A percentile compares a stretch with the other conserved stretches of the same genome.
phyloP scores from a whole-genome alignment of 495 filamentous ascomycete genomes.

The Talaromyces trachyspermus region DNA sequence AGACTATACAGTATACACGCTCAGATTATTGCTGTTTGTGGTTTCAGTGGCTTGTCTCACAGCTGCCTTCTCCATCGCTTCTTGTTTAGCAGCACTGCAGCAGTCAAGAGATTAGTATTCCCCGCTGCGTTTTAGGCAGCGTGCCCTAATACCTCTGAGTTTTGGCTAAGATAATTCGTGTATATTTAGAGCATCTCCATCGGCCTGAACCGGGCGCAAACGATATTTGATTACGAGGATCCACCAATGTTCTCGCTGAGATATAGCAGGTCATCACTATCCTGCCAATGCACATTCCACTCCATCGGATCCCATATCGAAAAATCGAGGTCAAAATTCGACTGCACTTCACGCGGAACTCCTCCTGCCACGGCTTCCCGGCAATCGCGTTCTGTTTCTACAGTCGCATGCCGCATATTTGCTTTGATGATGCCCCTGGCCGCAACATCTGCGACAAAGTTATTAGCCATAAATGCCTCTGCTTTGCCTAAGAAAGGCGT shows the following conservation, averaged over 20 bases:
- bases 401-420: not conserved
- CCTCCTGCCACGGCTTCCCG: not conserved
- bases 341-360: not conserved
- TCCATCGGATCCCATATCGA: not conserved
- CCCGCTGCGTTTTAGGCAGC: no score
- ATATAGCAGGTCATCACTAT: not conserved
- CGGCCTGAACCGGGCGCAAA: not conserved
- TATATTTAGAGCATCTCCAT: not conserved
- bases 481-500: not conserved
- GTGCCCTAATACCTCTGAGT: no score
- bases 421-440: not conserved
- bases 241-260: not conserved
- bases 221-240: not conserved
- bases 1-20: no score
- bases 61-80: no score
- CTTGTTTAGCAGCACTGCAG: no score
- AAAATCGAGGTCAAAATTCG: not conserved
- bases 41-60: no score
- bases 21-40: no score
- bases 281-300: not conserved
- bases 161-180: not conserved
- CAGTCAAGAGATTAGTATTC: no score
- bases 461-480: not conserved
- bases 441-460: not conserved
- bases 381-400: not conserved